Evolutionary conservation across 306 rosid species (phyloP), one percentile per base, ranked within the genome.

Genomic region (Vigna trinervia): DNA sequence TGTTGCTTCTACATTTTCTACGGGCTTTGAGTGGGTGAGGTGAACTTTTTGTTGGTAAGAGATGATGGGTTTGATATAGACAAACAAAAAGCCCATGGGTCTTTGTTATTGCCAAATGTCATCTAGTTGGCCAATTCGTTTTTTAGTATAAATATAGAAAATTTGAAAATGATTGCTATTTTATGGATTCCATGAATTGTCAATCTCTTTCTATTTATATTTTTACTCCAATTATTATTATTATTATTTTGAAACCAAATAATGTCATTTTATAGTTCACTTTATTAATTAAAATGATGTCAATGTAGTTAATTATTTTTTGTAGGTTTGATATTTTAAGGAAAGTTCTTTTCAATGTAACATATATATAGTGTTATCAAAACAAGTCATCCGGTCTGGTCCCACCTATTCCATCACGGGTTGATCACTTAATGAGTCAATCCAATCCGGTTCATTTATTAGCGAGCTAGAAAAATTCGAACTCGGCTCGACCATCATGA

Each of bases 21-120:
- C 69, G 85, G 85, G 78, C 77, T 75, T 38, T 45, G 67, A 69
- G 71, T 68, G 77, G 28, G 52, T 59, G 81, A 58, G 69, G 7
- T 58, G 58, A 48, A 20, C 65, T 56, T 81, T 81, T 81, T 77
- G 19, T 68, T 68, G 22, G 39, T 56, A 65, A 73, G 38, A 36
- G 30, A 26, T 36, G 54, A 63, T 58, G 84, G 80, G 56, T 80
- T 58, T 51, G 78, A 81, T 17, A 50, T 54, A 32, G 53, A 79
- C 81, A 75, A 62, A 74, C 77, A 72, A 77, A 73, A 81, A 74
- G 76, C 84, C 86, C 80, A 77, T 62, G 62, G 83, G 71, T 69
- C 83, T 4, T 8, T 60, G 43, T 73, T 36, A 8, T 43, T 61
- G 76, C 65, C 84, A 74, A 62, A 13, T 78, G 73, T 78, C 77